Evolutionary conservation across 148 eudicot species (phyloP).

Genomic region (Nepenthes mirabilis): DNA sequence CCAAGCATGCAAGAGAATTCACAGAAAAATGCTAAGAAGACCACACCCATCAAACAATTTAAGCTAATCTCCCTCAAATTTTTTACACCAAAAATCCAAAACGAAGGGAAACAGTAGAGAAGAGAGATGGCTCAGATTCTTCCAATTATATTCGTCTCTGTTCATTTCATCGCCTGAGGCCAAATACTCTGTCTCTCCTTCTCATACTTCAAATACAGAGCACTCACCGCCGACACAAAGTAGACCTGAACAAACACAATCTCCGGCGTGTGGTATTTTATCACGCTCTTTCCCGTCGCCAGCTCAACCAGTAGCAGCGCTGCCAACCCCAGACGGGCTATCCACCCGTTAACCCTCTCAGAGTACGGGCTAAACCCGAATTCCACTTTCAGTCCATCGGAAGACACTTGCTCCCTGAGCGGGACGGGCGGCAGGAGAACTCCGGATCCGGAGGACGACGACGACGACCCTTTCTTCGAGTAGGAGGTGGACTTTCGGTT

Average conservation of each 20-base stretch:
- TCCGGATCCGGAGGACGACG: conserved; percentile 16
- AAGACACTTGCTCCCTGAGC: conserved; percentile 51
- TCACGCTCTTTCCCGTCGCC: conserved; percentile 71
- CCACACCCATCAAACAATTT: too few species aligned
- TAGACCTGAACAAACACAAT: conserved; percentile 67
- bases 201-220: conserved; percentile 56
- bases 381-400: conserved; percentile 58
- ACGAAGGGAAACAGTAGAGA: too few species aligned
- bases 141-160: too few species aligned
- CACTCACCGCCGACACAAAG: conserved; percentile 65
- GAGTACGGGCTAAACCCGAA: conserved; percentile 86
- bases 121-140: too few species aligned
- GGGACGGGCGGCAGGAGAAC: conserved; percentile 71
- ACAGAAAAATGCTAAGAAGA: too few species aligned
- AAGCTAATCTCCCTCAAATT: too few species aligned
- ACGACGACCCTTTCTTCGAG: conserved; percentile 16
- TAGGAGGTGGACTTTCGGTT: conserved; percentile 11
- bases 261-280: conserved; percentile 58
- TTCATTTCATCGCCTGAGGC: conserved; percentile 26
- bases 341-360: conserved; percentile 65
- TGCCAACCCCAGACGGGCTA: conserved; percentile 52
- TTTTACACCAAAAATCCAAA: too few species aligned
- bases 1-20: too few species aligned
- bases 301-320: conserved; percentile 79
- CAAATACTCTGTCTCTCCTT: conserved; percentile 81